Evolutionary conservation across 345 rosid species (phyloP).

Genomic region (Ceriops decandra): DNA sequence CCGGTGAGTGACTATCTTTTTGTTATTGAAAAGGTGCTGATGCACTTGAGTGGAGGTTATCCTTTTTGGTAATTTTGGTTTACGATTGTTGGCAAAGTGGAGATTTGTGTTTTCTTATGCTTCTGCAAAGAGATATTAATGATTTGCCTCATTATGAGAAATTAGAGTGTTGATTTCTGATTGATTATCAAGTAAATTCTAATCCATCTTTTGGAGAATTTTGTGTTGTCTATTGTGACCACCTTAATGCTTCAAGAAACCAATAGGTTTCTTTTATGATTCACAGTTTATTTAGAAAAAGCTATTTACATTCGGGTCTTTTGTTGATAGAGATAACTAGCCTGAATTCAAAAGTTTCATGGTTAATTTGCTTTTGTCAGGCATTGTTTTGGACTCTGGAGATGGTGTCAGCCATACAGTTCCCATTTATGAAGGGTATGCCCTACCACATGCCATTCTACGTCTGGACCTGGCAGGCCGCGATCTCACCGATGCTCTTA

Average conservation of each 20-base stretch:
- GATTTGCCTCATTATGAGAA: too few relatives aligned
- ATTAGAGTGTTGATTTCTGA: too few relatives aligned
- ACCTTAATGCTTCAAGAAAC: not conserved
- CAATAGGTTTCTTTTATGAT: not conserved
- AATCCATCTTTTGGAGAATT: not conserved
- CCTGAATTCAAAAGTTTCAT: not conserved
- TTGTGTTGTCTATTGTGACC: not conserved
- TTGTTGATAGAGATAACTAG: not conserved
- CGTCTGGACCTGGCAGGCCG: slow-evolving; percentile 78
- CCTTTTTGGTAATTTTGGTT: too few relatives aligned
- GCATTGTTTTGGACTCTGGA: slow-evolving; percentile 55
- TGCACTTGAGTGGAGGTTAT: too few relatives aligned
- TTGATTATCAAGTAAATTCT: not conserved
- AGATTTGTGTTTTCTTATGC: too few relatives aligned
- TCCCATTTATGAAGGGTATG: slow-evolving; percentile 55
- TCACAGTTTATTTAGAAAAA: not conserved
- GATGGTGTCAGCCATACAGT: slow-evolving; percentile 62
- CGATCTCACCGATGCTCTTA: slow-evolving; percentile 69
- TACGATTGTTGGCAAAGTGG: too few relatives aligned
- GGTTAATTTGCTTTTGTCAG: slow-evolving; percentile 25
- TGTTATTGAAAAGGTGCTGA: too few relatives aligned
- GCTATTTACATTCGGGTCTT: not conserved
- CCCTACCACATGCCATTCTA: slow-evolving; percentile 68
- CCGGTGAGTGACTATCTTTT: slow-evolving; percentile 37
- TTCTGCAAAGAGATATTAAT: too few relatives aligned